Percentiles rank a stretch among this genome's conserved stretches.
Conservation (phyloP, 441 rosid genomes). For the Brassica balearica region DNA sequence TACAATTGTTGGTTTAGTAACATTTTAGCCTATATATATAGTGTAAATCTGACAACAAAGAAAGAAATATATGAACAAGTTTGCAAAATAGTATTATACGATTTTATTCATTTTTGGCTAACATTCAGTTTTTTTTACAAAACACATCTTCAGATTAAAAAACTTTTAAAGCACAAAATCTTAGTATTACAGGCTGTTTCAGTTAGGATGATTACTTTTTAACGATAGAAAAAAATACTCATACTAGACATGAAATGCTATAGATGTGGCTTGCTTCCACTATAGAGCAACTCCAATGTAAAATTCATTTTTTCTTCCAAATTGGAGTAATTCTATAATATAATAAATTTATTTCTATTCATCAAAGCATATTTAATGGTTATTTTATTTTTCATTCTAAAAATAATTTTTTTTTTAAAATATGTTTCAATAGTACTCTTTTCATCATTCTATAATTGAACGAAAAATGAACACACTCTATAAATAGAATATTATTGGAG, state of each 20-base stretch:
- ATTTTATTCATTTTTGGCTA: not conserved
- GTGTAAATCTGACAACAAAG: not conserved
- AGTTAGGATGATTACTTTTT: not conserved
- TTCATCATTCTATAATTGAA: too few relatives aligned
- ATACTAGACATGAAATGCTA: not conserved
- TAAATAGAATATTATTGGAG: too few relatives aligned
- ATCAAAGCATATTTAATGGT: too few relatives aligned
- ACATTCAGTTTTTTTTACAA: not conserved
- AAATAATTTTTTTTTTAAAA: too few relatives aligned
- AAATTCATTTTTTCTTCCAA: too few relatives aligned
- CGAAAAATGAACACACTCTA: too few relatives aligned
- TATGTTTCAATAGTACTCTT: too few relatives aligned
- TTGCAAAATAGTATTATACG: conserved; percentile 8
- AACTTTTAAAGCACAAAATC: not conserved
- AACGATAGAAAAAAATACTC: not conserved
- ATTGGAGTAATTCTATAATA: too few relatives aligned
- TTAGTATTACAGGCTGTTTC: not conserved
- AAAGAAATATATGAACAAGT: not conserved
- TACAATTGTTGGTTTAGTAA: not conserved
- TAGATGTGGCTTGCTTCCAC: not conserved
- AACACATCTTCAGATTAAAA: not conserved
- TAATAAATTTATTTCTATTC: too few relatives aligned
- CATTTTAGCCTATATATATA: not conserved
- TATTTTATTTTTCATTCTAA: too few relatives aligned
- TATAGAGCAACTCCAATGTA: not conserved